phyloP scores from a whole-genome alignment of 306 rosid genomes.

The Inga laurina region DNA sequence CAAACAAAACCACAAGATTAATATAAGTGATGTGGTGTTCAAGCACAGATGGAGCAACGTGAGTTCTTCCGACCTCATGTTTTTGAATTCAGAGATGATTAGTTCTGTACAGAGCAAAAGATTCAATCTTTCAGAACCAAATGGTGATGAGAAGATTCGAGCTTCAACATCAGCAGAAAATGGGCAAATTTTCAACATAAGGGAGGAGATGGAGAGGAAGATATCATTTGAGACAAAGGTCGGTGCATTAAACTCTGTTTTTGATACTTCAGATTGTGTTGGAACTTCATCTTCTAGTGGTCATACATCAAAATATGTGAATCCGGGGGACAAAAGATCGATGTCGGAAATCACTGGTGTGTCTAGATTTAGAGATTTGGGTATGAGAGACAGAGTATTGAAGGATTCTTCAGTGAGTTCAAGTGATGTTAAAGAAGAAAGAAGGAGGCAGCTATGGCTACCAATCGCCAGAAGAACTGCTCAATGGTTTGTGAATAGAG shows the following conservation, averaged over 20 bases:
- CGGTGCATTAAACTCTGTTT: conserved; percentile 37
- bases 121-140: conserved; percentile 44
- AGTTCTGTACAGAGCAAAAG: conserved; percentile 58
- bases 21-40: conserved; percentile 74
- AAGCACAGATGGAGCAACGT: conserved; percentile 88
- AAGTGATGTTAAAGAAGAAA: conserved; percentile 61
- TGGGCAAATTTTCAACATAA: conserved; percentile 51
- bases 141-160: conserved; percentile 21
- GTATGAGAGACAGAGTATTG: conserved; percentile 36
- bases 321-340: conserved; percentile 61
- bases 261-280: conserved; percentile 14
- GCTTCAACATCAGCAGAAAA: conserved; percentile 16
- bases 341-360: conserved; percentile 76
- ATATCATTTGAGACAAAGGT: conserved; percentile 63
- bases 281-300: conserved; percentile 4
- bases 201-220: conserved; percentile 71
- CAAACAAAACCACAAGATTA: conserved; percentile 73
- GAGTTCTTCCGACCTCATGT: conserved; percentile 84
- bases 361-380: conserved; percentile 63
- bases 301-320: conserved; percentile 45
- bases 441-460: conserved; percentile 71
- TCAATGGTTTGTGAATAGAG: conserved; percentile 95
- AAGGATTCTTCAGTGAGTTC: conserved; percentile 46
- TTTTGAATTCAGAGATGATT: conserved; percentile 78
- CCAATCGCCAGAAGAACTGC: conserved; percentile 91